Evolutionary conservation across 2,329 filamentous ascomycete species (phyloP).

Genomic region (Aureobasidium melanogenum): DNA sequence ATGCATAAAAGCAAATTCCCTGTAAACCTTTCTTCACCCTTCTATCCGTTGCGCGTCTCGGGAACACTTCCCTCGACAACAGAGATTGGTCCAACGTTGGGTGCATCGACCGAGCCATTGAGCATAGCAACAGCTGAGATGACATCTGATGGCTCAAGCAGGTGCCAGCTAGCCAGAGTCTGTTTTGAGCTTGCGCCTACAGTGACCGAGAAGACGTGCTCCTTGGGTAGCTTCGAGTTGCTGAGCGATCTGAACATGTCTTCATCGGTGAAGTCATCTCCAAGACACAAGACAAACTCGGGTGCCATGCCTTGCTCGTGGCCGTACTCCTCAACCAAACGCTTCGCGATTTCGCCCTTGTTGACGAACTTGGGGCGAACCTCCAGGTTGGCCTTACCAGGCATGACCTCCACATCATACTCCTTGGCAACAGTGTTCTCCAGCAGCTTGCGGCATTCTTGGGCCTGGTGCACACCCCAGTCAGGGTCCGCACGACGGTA

Average conservation of each 20-base stretch:
- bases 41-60: constrained; percentile 12
- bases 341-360: constrained; percentile 90
- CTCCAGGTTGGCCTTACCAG: constrained; percentile 92
- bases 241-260: constrained; percentile 77
- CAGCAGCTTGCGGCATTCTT: constrained; percentile 72
- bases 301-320: constrained; percentile 48
- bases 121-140: constrained; percentile 40
- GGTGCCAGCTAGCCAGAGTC: constrained; percentile 81
- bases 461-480: constrained; percentile 69
- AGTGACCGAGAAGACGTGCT: constrained; percentile 81
- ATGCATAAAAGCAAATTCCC: not conserved
- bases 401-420: constrained; percentile 94
- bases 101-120: constrained; percentile 24
- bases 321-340: constrained; percentile 66
- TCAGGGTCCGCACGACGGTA: constrained; percentile 87
- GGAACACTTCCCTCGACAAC: constrained; percentile 22
- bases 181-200: constrained; percentile 88
- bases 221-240: constrained; percentile 44
- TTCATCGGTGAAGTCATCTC: constrained; percentile 96
- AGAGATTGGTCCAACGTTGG: constrained; percentile 23
- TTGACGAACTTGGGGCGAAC: constrained; percentile 96
- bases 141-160: constrained; percentile 82
- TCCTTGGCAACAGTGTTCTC: constrained; percentile 65
- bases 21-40: not conserved
- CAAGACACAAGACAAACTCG: constrained; percentile 83